Conservation (phyloP, 108 stramenopile species). For the Cyclotella baltica region DNA sequence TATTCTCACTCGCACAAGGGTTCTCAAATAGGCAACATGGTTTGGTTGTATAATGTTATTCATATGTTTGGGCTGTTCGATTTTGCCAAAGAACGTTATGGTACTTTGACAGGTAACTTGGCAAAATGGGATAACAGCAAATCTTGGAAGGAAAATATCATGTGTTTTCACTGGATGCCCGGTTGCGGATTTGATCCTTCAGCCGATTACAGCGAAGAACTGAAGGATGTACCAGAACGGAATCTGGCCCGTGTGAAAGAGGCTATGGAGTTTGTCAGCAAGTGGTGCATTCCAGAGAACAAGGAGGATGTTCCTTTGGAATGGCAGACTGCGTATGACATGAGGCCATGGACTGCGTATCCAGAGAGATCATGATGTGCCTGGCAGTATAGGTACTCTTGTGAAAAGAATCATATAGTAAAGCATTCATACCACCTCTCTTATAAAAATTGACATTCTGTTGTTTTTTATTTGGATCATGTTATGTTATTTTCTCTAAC, state of each 20-base stretch:
- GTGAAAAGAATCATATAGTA: no score
- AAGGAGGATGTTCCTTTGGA: constrained; percentile 54
- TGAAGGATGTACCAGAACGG: constrained; percentile 66
- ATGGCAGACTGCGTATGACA: constrained; percentile 79
- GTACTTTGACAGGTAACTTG: constrained; percentile 53
- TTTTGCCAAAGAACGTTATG: constrained; percentile 83
- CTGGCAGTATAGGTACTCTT: no score
- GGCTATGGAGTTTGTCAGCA: constrained; percentile 70
- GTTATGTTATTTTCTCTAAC: no score
- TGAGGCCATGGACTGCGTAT: constrained; percentile 84
- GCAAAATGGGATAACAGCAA: constrained; percentile 64
- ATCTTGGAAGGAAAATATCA: constrained; percentile 67
- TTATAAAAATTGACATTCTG: no score
- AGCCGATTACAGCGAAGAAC: constrained; percentile 66
- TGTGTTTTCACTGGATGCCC: constrained; percentile 63
- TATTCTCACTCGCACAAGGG: constrained; percentile 49
- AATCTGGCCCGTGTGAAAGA: constrained; percentile 61
- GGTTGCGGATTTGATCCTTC: constrained; percentile 60
- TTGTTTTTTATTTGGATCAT: no score
- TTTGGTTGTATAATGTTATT: constrained; percentile 83
- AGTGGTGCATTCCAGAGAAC: constrained; percentile 51
- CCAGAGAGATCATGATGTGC: constrained; percentile 59
- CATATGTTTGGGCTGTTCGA: constrained; percentile 77
- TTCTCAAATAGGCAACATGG: constrained; percentile 73
- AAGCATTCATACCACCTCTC: no score